Percentiles rank a stretch among this genome's conserved stretches.
These are phyloP conservation scores for Diaporthe vaccinii DNA, from an alignment of 2,329 filamentous ascomycete genomes.

Conservation along the genomic window DNA sequence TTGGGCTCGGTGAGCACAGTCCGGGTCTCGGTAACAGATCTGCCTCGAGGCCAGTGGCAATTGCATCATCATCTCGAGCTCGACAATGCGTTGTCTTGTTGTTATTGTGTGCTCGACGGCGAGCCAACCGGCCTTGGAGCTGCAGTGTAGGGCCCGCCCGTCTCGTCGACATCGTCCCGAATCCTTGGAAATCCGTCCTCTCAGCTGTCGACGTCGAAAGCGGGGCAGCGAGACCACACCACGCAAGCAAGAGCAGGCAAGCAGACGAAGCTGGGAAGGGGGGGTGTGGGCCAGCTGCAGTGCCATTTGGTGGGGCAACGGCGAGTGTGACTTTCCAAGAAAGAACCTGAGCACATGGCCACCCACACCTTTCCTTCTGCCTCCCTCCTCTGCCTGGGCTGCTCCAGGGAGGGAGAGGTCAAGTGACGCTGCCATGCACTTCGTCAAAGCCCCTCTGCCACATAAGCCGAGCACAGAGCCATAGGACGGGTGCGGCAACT, in stretches of 20 bases:
- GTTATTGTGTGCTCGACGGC: not conserved
- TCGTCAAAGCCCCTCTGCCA: constrained; percentile 4
- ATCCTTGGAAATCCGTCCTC: constrained; percentile 21
- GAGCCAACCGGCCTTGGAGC: not conserved
- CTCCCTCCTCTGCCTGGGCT: constrained; percentile 12
- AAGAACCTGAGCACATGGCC: constrained; percentile 21
- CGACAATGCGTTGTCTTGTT: not conserved
- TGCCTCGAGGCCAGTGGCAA: constrained; percentile 12
- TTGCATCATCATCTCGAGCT: not conserved
- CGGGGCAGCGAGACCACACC: constrained; percentile 33
- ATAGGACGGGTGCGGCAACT: not conserved
- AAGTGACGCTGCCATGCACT: constrained; percentile 27
- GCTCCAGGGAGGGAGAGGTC: constrained; percentile 6
- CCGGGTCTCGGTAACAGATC: not conserved
- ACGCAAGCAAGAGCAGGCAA: constrained; percentile 8
- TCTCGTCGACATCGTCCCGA: constrained; percentile 20
- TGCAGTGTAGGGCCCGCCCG: not conserved
- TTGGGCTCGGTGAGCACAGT: constrained; percentile 8
- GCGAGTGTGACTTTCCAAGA: constrained; percentile 14
- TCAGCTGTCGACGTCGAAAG: constrained; percentile 29
- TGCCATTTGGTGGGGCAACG: constrained; percentile 28
- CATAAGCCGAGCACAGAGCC: constrained; percentile 22
- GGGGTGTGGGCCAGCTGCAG: constrained; percentile 22
- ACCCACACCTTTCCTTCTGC: constrained; percentile 3
- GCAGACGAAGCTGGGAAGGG: constrained; percentile 1